Evolutionary conservation across 805 yeast species (phyloP), one percentile per base, ranked within the genome.

Genomic region (Candida tibetensis): DNA sequence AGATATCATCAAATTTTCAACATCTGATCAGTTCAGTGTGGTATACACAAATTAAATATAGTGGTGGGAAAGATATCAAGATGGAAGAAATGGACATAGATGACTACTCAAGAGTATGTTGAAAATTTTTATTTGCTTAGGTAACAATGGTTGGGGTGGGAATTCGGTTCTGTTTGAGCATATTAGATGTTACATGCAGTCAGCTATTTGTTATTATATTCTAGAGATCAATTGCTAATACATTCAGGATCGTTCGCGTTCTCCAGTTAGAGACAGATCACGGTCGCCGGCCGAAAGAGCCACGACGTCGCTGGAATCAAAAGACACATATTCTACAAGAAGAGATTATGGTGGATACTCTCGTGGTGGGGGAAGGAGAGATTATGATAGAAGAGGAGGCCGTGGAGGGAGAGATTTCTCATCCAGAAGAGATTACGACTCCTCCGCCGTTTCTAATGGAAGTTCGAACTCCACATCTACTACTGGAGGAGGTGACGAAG

Each of bases 11-110:
- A n/a, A n/a, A n/a, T n/a, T n/a, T n/a, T n/a, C n/a, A n/a, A n/a
- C n/a, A n/a, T n/a, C n/a, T n/a, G n/a, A n/a, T n/a, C n/a, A n/a
- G n/a, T n/a, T n/a, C n/a, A n/a, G n/a, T n/a, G n/a, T n/a, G n/a
- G n/a, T n/a, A n/a, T n/a, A n/a, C n/a, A n/a, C n/a, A n/a, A n/a
- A n/a, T n/a, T n/a, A n/a, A n/a, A n/a, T n/a, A n/a, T n/a, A n/a
- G n/a, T n/a, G n/a, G n/a, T n/a, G n/a, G n/a, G n/a, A n/a, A n/a
- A n/a, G n/a, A n/a, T n/a, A n/a, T n/a, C n/a, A n/a, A n/a, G 40
- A 77, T 77, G 82, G 82, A 77, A 41, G 71, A 64, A 39, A 78
- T 79, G 80, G 85, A 79, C 49, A 69, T 77, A 46, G 85, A 79
- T 55, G 80, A 77, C 47, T 75, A 74, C 51, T 66, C 78, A 56